Base-by-base conservation (phyloP, 169 alveolate genomes). In the Theileria annulata region DNA sequence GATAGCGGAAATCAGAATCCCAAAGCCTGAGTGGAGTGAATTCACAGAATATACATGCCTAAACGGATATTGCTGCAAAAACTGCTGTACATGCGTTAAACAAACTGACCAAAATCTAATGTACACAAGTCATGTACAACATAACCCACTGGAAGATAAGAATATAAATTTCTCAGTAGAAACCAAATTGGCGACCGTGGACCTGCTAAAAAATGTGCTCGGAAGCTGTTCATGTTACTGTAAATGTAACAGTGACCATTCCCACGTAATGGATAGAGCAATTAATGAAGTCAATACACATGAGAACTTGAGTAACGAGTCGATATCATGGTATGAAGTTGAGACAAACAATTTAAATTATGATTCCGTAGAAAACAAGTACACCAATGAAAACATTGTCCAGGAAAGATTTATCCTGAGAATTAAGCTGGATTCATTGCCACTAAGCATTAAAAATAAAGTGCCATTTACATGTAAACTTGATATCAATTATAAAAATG, bases 391-490 rank as follows among this genome's bases (percentile, higher is more conserved):
- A 27, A n/a, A 54, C 27, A 35, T 82, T 31, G 33, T 82, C 2
- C 89, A 82, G 68, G 89, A 82, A 74, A 51, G 89, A 66, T 28
- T 82, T 8, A 82, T 66, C 17, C 42, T 82, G 59, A 71, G 89
- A n/a, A 35, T 82, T 2, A 82, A 72, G 30, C 30, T 79, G 17
- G 89, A 82, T 1, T n/a, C 79, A 8, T 15, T 82, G 8, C 85
- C 89, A 2, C 25, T 30, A 0, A 27, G 67, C 21, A 68, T 69
- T 77, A 81, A 75, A 31, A 17, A 21, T 25, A 80, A 80, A 21
- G 42, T 63, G 5, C 88, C 88, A 17, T 81, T 74, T 28, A 75
- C 71, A 3, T 81, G 83, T 21, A 81, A 60, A 30, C 84, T 81
- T n/a, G 71, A 81, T 35, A 73, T 80, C 1, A 21, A 62, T 64